Base-by-base conservation (phyloP, 2,329 filamentous ascomycete species). In the Aureobasidium uvarum region DNA sequence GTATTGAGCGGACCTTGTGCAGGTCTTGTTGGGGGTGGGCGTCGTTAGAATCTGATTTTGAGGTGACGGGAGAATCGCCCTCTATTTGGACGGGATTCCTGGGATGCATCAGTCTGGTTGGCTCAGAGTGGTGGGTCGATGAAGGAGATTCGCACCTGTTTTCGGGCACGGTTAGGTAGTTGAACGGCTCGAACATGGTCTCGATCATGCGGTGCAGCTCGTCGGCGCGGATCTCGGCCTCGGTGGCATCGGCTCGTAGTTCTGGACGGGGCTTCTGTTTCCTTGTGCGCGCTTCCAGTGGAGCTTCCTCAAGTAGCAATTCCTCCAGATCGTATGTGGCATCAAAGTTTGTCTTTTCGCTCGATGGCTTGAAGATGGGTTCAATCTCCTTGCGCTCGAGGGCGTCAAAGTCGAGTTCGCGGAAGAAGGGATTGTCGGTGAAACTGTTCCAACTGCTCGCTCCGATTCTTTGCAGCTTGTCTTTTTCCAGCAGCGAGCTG, bases 331-430 rank as follows among this genome's bases (percentile, higher is more conserved):
- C 95, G 74, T 99, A 98, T 0, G 95, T 99, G 5, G 95, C 95
- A 77, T 99, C 95, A 70, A 99, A 99, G 76, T 99, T 99, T 3
- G 95, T 98, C 84, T 99, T 99, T 56, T 98, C 95, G 65, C 92
- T 93, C 0, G 94, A 96, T 0, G 95, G 95, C 23, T 90, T 85
- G 75, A 99, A 99, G 3, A 98, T 87, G 0, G 95, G 95, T 71
- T 93, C 89, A 51, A 98, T 88, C 73, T 92, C 87, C 75, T 97
- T 98, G 69, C 86, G 83, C 75, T 96, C 91, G 41, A 99, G 79
- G 0, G 88, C 87, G 16, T 86, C 86, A 70, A 99, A 99, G 74
- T 98, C 89, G 70, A 98, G 86, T 2, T 84, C 80, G 46, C 88
- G 84, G 81, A 99, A 99, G 81, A 98, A 98, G 7, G 92, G 89